A percentile compares a stretch with the other conserved stretches of the same genome.
Conservation (phyloP, 495 filamentous ascomycete genomes). For the Lasiosphaeria hispida region DNA sequence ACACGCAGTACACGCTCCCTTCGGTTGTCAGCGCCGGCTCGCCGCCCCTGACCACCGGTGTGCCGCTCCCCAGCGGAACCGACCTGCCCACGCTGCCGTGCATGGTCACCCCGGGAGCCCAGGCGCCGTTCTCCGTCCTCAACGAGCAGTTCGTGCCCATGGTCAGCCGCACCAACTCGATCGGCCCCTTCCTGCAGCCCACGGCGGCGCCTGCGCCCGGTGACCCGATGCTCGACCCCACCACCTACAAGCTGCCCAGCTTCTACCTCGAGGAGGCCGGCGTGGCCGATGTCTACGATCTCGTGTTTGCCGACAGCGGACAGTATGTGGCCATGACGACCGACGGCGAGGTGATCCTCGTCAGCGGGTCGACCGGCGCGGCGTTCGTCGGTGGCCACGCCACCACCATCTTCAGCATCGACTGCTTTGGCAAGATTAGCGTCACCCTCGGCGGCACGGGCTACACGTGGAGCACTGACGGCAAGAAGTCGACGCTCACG, state of each 20-base stretch:
- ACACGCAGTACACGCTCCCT: not conserved
- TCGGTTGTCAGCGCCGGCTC: not conserved
- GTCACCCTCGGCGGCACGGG: not conserved
- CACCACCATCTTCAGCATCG: conserved; percentile 13
- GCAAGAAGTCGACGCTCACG: not conserved
- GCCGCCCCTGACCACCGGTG: conserved; percentile 2
- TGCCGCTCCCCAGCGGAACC: conserved; percentile 2
- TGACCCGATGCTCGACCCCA: conserved; percentile 5
- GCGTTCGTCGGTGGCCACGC: not conserved
- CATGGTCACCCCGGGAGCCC: not conserved
- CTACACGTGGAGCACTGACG: conserved; percentile 11
- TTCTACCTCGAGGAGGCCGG: not conserved
- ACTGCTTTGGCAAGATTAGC: conserved; percentile 10
- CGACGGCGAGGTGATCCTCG: conserved; percentile 1
- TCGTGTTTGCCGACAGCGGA: not conserved
- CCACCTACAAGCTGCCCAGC: conserved; percentile 1
- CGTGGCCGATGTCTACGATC: not conserved
- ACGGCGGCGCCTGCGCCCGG: conserved; percentile 2
- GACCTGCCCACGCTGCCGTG: conserved; percentile 4
- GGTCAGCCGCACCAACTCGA: conserved; percentile 10
- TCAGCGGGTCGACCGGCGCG: not conserved
- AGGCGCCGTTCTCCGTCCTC: not conserved
- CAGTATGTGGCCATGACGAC: conserved; percentile 6
- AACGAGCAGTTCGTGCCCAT: conserved; percentile 12
- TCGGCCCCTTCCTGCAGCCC: conserved; percentile 4